phyloP scores from a whole-genome alignment of 441 rosid species.

The Biscutella laevigata region DNA sequence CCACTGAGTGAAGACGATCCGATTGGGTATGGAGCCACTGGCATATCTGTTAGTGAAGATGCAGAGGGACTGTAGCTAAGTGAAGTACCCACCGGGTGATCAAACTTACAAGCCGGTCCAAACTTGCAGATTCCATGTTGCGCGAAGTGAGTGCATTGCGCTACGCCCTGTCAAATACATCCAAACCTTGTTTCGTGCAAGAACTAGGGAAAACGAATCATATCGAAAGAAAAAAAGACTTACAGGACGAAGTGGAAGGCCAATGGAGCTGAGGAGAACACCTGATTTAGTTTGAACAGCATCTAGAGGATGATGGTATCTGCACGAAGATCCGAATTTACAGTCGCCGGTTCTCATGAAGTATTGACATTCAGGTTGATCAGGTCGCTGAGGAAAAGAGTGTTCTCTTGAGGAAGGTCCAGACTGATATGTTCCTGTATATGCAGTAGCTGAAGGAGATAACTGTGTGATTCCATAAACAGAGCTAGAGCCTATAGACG shows the following conservation, averaged over 20 bases:
- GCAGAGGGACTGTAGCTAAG: conserved; percentile 93
- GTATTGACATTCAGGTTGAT: conserved; percentile 81
- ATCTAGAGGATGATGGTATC: conserved; percentile 84
- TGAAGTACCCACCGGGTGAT: conserved; percentile 58
- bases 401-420: conserved; percentile 48
- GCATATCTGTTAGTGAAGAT: conserved; percentile 87
- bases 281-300: conserved; percentile 37
- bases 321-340: conserved; percentile 82
- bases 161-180: conserved; percentile 55
- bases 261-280: conserved; percentile 48
- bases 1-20: conserved; percentile 70
- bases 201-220: not conserved
- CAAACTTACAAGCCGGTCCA: conserved; percentile 78
- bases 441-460: conserved; percentile 66
- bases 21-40: conserved; percentile 73
- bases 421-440: conserved; percentile 55
- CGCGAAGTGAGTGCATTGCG: conserved; percentile 60
- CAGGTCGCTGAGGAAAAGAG: conserved; percentile 75
- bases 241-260: conserved; percentile 88
- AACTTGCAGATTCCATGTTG: conserved; percentile 82
- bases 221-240: conserved; percentile 22
- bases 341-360: conserved; percentile 89
- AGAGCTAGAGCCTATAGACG: conserved; percentile 50
- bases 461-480: conserved; percentile 57
- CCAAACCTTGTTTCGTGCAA: not conserved